These are phyloP conservation scores for Purpureocillium takamizusanense DNA, from an alignment of 2,329 filamentous ascomycete species.

Conservation along the genomic window DNA sequence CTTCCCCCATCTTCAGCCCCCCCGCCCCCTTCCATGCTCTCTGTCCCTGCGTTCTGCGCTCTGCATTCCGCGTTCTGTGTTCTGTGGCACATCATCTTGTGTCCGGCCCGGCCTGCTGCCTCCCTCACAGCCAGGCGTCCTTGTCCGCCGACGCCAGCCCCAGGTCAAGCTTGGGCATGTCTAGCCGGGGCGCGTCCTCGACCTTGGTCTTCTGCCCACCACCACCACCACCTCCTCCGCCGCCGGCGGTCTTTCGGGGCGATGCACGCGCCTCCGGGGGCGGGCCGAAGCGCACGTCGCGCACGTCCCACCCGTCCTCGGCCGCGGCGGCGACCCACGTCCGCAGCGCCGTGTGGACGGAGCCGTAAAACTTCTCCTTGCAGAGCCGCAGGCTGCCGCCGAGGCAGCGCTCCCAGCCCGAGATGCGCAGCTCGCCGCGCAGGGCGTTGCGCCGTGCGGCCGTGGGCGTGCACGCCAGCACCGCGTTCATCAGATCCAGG, in stretches of 20 bases:
- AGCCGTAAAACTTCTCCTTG: constrained; percentile 95
- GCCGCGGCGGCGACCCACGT: constrained; percentile 84
- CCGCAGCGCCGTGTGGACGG: constrained; percentile 78
- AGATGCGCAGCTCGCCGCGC: constrained; percentile 68
- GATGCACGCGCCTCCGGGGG: constrained; percentile 20
- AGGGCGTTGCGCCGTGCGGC: constrained; percentile 63
- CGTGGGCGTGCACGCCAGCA: constrained; percentile 72
- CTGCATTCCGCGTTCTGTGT: too few species aligned
- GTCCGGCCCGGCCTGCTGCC: too few species aligned
- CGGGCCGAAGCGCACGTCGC: constrained; percentile 69
- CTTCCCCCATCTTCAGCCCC: too few species aligned
- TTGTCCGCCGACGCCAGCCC: constrained; percentile 23
- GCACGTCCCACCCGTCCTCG: constrained; percentile 82
- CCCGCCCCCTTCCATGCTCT: too few species aligned
- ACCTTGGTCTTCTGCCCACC: constrained; percentile 35
- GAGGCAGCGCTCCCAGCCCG: constrained; percentile 86
- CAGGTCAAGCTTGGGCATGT: constrained; percentile 49
- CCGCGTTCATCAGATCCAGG: constrained; percentile 84
- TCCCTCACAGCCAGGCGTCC: constrained; percentile 20
- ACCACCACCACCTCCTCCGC: constrained; percentile 10
- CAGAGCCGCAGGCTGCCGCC: constrained; percentile 77
- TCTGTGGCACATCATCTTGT: too few species aligned
- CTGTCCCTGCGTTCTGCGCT: too few species aligned
- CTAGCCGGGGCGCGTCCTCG: constrained; percentile 50
- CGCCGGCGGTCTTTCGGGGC: constrained; percentile 19